Evolutionary conservation across 495 filamentous ascomycete species (phyloP).

Genomic region (Talaromyces nanjingensis): DNA sequence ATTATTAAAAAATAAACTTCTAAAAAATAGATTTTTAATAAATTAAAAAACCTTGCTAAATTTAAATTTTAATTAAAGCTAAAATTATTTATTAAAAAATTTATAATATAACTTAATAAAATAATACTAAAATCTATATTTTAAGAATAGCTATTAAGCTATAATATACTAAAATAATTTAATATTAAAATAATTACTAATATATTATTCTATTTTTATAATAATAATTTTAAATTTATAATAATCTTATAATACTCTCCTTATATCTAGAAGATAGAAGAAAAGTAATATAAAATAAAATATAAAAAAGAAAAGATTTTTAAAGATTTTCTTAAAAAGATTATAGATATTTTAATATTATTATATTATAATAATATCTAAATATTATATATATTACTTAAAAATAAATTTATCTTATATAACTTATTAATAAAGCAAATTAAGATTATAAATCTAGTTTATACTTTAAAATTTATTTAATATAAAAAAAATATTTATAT

Average conservation of each 20-base stretch:
- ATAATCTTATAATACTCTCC: constrained; percentile 77
- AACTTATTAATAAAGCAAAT: constrained; percentile 89
- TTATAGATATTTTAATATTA: constrained; percentile 59
- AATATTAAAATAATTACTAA: too few species aligned
- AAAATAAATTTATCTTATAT: constrained; percentile 95
- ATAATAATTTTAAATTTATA: constrained; percentile 81
- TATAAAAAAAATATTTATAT: constrained; percentile 75
- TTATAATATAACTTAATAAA: constrained; percentile 71
- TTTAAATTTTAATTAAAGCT: constrained; percentile 92
- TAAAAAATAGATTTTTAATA: constrained; percentile 86
- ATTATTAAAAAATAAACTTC: constrained; percentile 74
- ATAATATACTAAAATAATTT: too few species aligned
- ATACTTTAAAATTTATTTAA: constrained; percentile 78
- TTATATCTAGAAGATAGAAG: constrained; percentile 73
- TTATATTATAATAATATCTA: constrained; percentile 50
- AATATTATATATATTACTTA: constrained; percentile 79
- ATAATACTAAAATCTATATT: constrained; percentile 87
- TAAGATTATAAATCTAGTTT: constrained; percentile 67
- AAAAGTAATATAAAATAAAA: constrained; percentile 97
- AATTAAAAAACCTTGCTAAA: constrained; percentile 80
- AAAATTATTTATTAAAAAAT: constrained; percentile 79
- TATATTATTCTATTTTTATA: constrained; percentile 64
- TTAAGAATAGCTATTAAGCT: constrained; percentile 82
- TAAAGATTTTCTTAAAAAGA: constrained; percentile 58
- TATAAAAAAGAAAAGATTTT: constrained; percentile 81